Percentiles rank a stretch among this genome's conserved stretches.
Conservation (phyloP, 1,139 yeast species). For the Yamadazyma diddensiae region DNA sequence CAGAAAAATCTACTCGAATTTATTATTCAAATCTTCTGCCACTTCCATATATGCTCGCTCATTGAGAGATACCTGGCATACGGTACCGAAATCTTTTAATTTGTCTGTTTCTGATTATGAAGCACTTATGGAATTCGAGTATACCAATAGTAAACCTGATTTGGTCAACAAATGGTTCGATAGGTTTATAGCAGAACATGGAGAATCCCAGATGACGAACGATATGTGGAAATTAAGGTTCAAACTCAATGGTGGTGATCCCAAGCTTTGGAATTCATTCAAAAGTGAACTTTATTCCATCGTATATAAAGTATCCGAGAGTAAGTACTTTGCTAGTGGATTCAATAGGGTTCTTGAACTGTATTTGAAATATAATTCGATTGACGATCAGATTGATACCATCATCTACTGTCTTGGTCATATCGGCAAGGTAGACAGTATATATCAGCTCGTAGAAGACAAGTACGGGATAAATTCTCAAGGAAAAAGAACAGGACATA, state of each 20-base stretch:
- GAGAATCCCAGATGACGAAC: slow-evolving; percentile 24
- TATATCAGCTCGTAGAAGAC: slow-evolving; percentile 25
- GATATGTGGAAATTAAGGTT: slow-evolving; percentile 36
- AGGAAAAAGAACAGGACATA: slow-evolving; percentile 18
- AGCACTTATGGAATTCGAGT: slow-evolving; percentile 36
- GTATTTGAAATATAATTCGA: slow-evolving; percentile 7
- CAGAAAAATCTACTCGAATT: slow-evolving; percentile 26
- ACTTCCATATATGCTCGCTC: slow-evolving; percentile 20
- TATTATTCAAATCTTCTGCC: slow-evolving; percentile 20
- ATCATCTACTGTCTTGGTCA: slow-evolving; percentile 36
- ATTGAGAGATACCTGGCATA: slow-evolving; percentile 11
- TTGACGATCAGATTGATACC: slow-evolving; percentile 17
- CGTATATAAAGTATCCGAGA: slow-evolving; percentile 2
- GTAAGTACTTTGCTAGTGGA: slow-evolving; percentile 1
- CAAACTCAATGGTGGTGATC: slow-evolving; percentile 34
- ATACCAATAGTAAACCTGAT: slow-evolving; percentile 34
- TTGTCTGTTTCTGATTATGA: slow-evolving; percentile 34
- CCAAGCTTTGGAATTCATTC: slow-evolving; percentile 28
- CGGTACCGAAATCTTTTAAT: slow-evolving; percentile 7
- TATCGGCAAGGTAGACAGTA: slow-evolving; percentile 22
- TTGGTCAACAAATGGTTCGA: slow-evolving; percentile 41
- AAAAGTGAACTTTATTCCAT: slow-evolving; percentile 20
- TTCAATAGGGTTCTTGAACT: slow-evolving; percentile 8
- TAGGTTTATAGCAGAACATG: slow-evolving; percentile 26
- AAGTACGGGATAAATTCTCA: slow-evolving; percentile 30